Evolutionary conservation across 176 grass and related monocot species (phyloP), one percentile per base, ranked within the genome.

Genomic region (Puccinellia tenuiflora): DNA sequence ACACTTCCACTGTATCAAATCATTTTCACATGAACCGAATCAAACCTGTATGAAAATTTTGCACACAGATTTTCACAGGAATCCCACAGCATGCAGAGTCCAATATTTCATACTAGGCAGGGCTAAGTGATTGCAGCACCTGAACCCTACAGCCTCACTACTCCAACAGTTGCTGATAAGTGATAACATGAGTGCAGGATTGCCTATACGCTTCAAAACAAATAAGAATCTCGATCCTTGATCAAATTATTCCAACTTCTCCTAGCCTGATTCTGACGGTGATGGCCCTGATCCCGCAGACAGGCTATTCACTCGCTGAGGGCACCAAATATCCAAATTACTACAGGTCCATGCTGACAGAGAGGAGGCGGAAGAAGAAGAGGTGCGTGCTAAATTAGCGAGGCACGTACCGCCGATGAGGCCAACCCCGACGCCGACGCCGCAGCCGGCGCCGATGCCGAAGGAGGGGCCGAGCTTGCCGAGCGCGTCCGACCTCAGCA

Each of bases 401-500:
- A 45, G 34, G 8, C 1, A 88, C 92, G 40, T 37, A 98, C 96
- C 96, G 83, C 96, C 92, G 82, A 98, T 29, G 56, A 98, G 80
- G 70, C 96, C 92, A 52, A 95, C 18, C n/a, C 91, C 77, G 22
- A 98, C 63, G 75, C 96, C 96, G 40, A 94, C 76, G 34, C 96
- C 96, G 45, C 96, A 98, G 43, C 92, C 92, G 53, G 89, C 89
- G 82, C 96, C 92, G 80, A 87, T 86, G 50, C 92, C 92, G 64
- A 98, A 79, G 40, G 79, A 85, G 52, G 92, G 91, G 17, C 96
- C 96, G 43, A 98, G 72, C 70, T 93, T 95, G 21, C 96, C 96
- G 39, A 95, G 75, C 38, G 71, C 87, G 28, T 86, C 94, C 21
- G 87, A 85, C 80, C 90, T 95, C 73, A 79, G 38, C 56, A 56